A percentile compares a stretch with the other conserved stretches of the same genome.
These are phyloP conservation scores for Penicillium sp. DNA, from an alignment of 2,329 filamentous ascomycete genomes.

Conservation along the genomic window DNA sequence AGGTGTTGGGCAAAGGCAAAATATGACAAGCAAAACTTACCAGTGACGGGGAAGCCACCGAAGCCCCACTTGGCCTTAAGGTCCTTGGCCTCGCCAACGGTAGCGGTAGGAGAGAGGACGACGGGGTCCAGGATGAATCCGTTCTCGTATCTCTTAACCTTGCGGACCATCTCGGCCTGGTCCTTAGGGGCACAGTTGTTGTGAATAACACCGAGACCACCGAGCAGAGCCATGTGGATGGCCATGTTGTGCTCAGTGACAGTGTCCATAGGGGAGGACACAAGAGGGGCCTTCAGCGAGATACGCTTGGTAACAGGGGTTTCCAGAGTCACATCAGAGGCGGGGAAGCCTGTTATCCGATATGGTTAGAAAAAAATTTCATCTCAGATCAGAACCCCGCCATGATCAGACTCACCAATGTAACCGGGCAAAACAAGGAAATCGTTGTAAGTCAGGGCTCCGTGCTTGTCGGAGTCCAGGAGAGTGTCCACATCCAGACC, in stretches of 20 bases:
- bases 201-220: constrained; percentile 78
- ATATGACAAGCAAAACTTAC: constrained; percentile 59
- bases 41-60: constrained; percentile 96
- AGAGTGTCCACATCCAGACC: constrained; percentile 84
- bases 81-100: constrained; percentile 84
- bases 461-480: constrained; percentile 86
- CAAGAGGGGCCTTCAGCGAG: constrained; percentile 90
- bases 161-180: constrained; percentile 98
- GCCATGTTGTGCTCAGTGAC: constrained; percentile 99
- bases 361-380: constrained; percentile 20
- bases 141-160: constrained; percentile 99
- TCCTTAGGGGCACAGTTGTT: constrained; percentile 98
- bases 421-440: constrained; percentile 96
- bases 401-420: constrained; percentile 62
- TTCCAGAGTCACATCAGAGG: constrained; percentile 82
- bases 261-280: constrained; percentile 99
- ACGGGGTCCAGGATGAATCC: constrained; percentile 97
- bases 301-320: constrained; percentile 94
- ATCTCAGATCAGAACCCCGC: neutral
- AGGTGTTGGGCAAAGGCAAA: neutral
- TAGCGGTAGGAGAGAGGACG: constrained; percentile 82
- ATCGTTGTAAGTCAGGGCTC: constrained; percentile 97
- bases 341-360: constrained; percentile 69
- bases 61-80: constrained; percentile 99
- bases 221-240: constrained; percentile 71